Conservation (phyloP, 345 rosid genomes). For the Garcia nutans region DNA sequence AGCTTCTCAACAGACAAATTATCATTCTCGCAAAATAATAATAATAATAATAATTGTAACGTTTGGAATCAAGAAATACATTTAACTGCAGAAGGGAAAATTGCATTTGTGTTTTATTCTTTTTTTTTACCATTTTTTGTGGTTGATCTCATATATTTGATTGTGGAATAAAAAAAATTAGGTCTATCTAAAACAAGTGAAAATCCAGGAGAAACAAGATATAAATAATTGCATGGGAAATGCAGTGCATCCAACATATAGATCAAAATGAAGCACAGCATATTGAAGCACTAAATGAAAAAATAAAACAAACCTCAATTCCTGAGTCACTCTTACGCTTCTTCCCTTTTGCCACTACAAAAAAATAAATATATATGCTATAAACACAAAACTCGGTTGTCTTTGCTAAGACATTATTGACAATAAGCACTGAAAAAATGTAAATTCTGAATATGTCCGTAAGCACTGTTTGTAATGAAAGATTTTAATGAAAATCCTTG, state of each 20-base stretch:
- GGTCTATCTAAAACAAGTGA: background rate
- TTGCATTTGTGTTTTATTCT: background rate
- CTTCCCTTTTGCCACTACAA: constrained; percentile 75
- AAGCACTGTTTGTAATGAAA: background rate
- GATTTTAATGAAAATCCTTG: background rate
- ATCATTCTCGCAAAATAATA: too few species aligned
- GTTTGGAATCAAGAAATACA: background rate
- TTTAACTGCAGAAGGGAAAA: background rate
- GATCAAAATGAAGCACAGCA: background rate
- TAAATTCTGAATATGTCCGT: background rate
- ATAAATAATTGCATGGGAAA: background rate
- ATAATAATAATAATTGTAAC: too few species aligned
- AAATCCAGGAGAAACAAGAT: background rate
- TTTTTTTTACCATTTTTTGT: background rate
- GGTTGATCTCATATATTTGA: background rate
- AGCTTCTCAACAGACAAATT: too few species aligned
- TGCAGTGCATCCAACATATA: constrained; percentile 12
- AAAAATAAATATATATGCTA: constrained; percentile 13
- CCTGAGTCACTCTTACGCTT: constrained; percentile 82
- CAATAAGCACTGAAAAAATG: background rate
- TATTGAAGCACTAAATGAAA: constrained; percentile 10
- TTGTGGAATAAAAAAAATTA: background rate
- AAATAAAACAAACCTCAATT: constrained; percentile 60
- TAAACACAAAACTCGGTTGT: constrained; percentile 10
- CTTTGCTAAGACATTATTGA: background rate